phyloP scores from a whole-genome alignment of 2,329 filamentous ascomycete genomes.

The Phialemoniopsis sp. region DNA sequence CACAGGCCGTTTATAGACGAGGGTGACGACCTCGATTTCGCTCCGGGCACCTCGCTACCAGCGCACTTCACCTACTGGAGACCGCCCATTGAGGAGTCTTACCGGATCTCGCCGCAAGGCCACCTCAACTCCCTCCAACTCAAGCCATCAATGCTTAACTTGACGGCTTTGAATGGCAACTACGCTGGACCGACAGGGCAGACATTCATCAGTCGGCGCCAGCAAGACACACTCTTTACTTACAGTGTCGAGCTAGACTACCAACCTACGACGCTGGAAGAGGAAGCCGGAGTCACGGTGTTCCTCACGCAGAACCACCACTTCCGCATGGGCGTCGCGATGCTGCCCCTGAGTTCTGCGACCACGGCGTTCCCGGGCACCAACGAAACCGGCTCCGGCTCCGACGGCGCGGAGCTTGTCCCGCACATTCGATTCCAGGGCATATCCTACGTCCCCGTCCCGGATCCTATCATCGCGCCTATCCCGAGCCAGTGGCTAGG shows the following conservation, averaged over 20 bases:
- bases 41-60: constrained; percentile 36
- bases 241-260: constrained; percentile 44
- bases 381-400: constrained; percentile 2
- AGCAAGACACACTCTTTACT: constrained; percentile 50
- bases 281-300: constrained; percentile 47
- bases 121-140: constrained; percentile 40
- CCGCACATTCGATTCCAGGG: constrained; percentile 41
- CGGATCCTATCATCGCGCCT: constrained; percentile 26
- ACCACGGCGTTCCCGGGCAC: constrained; percentile 13
- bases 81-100: constrained; percentile 40
- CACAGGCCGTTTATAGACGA: constrained; percentile 18
- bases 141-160: constrained; percentile 42
- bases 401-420: too few relatives aligned
- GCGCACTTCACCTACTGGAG: constrained; percentile 54
- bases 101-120: constrained; percentile 35
- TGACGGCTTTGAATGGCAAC: constrained; percentile 48
- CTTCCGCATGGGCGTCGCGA: constrained; percentile 37
- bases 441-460: constrained; percentile 33
- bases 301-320: constrained; percentile 53
- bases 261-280: constrained; percentile 24
- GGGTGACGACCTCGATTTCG: constrained; percentile 21
- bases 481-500: constrained; percentile 32
- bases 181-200: constrained; percentile 40
- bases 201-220: constrained; percentile 53
- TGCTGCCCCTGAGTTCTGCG: constrained; percentile 23